Conservation (phyloP, 2,329 filamentous ascomycete genomes). For the Pseudocercospora eumusae region DNA sequence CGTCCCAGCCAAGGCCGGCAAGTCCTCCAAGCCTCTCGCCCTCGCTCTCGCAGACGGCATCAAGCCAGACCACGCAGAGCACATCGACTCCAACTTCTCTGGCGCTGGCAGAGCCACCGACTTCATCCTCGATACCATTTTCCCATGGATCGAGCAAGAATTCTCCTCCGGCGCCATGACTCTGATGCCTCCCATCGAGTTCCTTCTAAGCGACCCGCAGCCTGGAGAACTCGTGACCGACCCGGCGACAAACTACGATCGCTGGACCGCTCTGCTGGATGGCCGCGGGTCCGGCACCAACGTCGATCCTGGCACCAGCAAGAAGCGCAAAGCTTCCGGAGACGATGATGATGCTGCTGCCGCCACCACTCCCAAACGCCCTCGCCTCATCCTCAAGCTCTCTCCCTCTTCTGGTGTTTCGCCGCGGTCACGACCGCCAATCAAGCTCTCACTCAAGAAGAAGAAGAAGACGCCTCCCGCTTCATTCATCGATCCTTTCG, state of each 20-base stretch:
- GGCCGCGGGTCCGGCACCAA: not conserved
- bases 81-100: slow-evolving; percentile 28
- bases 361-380: not conserved
- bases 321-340: slow-evolving; percentile 3
- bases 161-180: slow-evolving; percentile 25
- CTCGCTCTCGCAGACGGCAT: slow-evolving; percentile 21
- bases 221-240: slow-evolving; percentile 29
- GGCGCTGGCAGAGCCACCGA: slow-evolving; percentile 23
- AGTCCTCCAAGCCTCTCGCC: slow-evolving; percentile 18
- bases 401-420: not conserved
- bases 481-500: not conserved
- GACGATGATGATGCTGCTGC: not conserved
- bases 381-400: not conserved
- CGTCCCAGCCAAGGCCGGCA: slow-evolving; percentile 23
- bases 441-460: slow-evolving; percentile 11
- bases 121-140: slow-evolving; percentile 27
- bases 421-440: not conserved
- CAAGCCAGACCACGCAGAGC: slow-evolving; percentile 29
- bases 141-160: slow-evolving; percentile 31
- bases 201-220: slow-evolving; percentile 31
- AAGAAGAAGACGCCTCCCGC: not conserved
- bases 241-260: slow-evolving; percentile 30
- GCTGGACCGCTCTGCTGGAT: slow-evolving; percentile 25
- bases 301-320: not conserved
- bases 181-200: slow-evolving; percentile 38